Evolutionary conservation across 306 rosid species (phyloP), one percentile per base, ranked within the genome.

Genomic region (Citrullus mucosospermus): DNA sequence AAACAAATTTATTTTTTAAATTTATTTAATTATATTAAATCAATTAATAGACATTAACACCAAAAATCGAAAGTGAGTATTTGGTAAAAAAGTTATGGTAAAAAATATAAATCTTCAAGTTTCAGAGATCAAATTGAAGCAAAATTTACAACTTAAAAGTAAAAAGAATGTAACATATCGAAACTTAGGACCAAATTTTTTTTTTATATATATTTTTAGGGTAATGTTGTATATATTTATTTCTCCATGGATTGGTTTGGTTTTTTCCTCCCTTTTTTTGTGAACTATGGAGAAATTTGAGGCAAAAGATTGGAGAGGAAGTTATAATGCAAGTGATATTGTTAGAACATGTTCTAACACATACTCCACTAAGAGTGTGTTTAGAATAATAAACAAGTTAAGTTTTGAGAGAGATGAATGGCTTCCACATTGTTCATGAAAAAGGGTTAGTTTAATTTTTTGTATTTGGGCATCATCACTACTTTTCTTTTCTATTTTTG

Each of bases 311-410:
- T 93, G 98, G 96, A 78, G 90, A 82, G 89, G 79, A 28, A 81
- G 90, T 70, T 93, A 89, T 79, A 93, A 89, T 55, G 90, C 94
- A 80, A 25, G 63, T 93, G 14, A 85, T 88, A 56, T 76, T 93
- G 8, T 62, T 93, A 59, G 94, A 91, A 80, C 87, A 88, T 82
- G 90, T 91, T 83, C 80, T 93, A 53, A 88, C 88, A n/a, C 94
- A 89, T 86, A 96, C 96, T 76, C 98, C 98, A 34, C 78, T 80
- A 43, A 89, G 98, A 25, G 28, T 25, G 28, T 25, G 28, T 25
- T 80, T 81, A 85, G 65, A 48, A 48, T 48, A 12, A 12, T 5
- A 75, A 48, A 22, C 70, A 85, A 63, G 78, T 76, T 54, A 85
- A 63, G 78, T 76, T 54, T 88, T 93, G 71, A 82, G 79, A 78